A percentile compares a stretch with the other conserved stretches of the same genome.
phyloP scores from a whole-genome alignment of 208 protist species.

The Acanthamoeba sp. region DNA sequence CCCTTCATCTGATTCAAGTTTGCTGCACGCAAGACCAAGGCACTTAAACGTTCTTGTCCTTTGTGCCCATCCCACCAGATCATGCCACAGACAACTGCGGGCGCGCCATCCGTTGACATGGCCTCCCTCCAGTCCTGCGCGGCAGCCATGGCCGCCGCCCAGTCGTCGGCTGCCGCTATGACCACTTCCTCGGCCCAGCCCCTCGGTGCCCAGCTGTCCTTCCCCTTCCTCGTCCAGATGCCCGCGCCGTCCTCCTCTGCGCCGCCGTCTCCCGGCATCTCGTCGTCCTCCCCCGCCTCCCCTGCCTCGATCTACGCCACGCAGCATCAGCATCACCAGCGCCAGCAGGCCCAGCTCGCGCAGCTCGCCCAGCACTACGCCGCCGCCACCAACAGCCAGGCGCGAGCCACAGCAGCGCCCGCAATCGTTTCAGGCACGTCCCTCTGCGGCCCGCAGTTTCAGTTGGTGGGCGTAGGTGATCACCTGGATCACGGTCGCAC shows the following conservation, averaged over 20 bases:
- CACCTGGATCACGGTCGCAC: no score
- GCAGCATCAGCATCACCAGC: neutral
- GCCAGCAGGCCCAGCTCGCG: neutral
- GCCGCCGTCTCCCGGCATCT: neutral
- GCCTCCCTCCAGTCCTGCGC: constrained; percentile 1
- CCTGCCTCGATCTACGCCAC: neutral
- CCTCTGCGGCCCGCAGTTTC: no score
- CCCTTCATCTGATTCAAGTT: neutral
- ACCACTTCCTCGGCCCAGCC: neutral
- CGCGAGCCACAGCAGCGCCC: no score
- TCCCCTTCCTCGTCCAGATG: neutral
- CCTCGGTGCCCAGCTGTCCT: neutral
- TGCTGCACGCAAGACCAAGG: neutral
- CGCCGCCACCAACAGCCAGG: no score
- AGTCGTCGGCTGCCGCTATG: neutral
- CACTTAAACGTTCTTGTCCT: neutral
- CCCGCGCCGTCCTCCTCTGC: neutral
- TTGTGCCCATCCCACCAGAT: neutral
- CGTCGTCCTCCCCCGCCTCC: neutral
- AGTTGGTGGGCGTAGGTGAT: no score
- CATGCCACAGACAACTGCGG: neutral
- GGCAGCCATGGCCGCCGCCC: neutral
- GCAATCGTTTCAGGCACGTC: no score
- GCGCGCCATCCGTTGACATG: neutral
- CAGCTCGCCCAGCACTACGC: no score